A percentile compares a stretch with the other conserved stretches of the same genome.
Conservation (phyloP, 345 rosid genomes). For the Laguncularia racemosa region DNA sequence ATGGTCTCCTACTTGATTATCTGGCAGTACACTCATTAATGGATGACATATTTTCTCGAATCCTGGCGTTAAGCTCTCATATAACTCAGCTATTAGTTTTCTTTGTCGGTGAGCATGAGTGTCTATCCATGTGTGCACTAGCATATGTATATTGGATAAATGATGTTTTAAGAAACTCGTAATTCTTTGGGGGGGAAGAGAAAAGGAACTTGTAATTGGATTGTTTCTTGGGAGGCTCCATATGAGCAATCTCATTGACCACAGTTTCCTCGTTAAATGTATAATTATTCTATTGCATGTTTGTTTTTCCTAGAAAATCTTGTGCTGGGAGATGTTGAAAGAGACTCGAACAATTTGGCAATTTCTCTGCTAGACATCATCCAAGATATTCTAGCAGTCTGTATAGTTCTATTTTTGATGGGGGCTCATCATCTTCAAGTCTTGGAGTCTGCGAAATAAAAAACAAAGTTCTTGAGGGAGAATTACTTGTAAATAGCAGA, state of each 20-base stretch:
- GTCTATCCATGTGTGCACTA: background rate
- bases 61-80: constrained; percentile 29
- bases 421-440: constrained; percentile 23
- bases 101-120: constrained; percentile 39
- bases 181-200: too few species aligned
- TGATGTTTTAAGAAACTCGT: too few species aligned
- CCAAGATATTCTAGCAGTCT: constrained; percentile 22
- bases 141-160: too few species aligned
- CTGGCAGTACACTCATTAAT: constrained; percentile 20
- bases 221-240: too few species aligned
- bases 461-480: constrained; percentile 8
- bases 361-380: constrained; percentile 13
- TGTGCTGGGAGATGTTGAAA: constrained; percentile 30
- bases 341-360: constrained; percentile 20
- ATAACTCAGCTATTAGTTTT: constrained; percentile 23
- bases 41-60: constrained; percentile 26
- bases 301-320: constrained; percentile 38
- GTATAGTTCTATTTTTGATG: constrained; percentile 18
- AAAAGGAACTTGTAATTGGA: too few species aligned
- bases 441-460: constrained; percentile 19
- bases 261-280: too few species aligned
- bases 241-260: too few species aligned
- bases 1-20: constrained; percentile 19
- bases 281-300: background rate
- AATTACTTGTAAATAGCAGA: constrained; percentile 30